Conservation (phyloP, 371 early-diverging fungal species). For the Actinomucor elegans region DNA sequence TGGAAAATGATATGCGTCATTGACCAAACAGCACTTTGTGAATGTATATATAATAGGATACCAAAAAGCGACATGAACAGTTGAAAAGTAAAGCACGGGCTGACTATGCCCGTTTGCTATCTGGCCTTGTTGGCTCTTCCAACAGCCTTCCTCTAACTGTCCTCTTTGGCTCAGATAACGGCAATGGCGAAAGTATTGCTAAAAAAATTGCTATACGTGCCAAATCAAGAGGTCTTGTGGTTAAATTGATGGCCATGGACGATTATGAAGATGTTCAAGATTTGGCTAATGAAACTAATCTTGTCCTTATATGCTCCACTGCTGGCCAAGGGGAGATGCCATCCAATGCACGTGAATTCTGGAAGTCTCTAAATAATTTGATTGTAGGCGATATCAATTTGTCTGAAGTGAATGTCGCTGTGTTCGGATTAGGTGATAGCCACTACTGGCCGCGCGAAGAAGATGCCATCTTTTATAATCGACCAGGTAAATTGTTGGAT, state of each 20-base stretch:
- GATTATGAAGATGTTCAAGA: slow-evolving; percentile 72
- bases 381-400: slow-evolving; percentile 61
- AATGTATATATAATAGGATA: slow-evolving; percentile 21
- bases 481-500: slow-evolving; percentile 83
- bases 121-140: slow-evolving; percentile 47
- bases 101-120: slow-evolving; percentile 64
- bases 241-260: slow-evolving; percentile 74
- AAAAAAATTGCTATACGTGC: slow-evolving; percentile 77
- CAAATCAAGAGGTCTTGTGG: slow-evolving; percentile 72
- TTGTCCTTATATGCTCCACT: slow-evolving; percentile 77
- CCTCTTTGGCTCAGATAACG: slow-evolving; percentile 85
- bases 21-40: too few relatives aligned
- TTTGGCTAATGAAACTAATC: slow-evolving; percentile 66
- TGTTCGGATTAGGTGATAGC: slow-evolving; percentile 89
- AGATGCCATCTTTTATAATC: slow-evolving; percentile 86
- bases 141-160: slow-evolving; percentile 72
- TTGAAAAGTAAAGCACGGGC: slow-evolving; percentile 45
- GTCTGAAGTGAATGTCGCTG: slow-evolving; percentile 62
- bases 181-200: slow-evolving; percentile 81
- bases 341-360: slow-evolving; percentile 81
- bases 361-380: slow-evolving; percentile 63
- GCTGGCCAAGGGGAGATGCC: slow-evolving; percentile 96
- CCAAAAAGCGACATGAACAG: slow-evolving; percentile 46
- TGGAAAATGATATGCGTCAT: neutral
- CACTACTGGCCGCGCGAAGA: slow-evolving; percentile 93